phyloP scores from a whole-genome alignment of 345 rosid species.

The Firmiana major region DNA sequence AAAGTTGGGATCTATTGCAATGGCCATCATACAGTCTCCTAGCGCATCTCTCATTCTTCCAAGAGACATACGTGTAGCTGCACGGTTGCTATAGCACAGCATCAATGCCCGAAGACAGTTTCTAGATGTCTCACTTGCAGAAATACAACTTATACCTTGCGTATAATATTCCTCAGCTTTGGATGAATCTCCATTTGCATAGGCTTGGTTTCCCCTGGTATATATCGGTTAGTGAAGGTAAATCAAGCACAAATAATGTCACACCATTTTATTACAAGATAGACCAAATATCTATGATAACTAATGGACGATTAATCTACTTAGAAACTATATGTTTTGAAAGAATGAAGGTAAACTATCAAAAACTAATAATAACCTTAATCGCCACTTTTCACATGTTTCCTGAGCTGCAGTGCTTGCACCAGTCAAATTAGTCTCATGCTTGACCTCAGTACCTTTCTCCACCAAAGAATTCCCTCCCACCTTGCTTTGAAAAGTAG shows the following conservation, averaged over 20 bases:
- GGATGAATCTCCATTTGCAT: slow-evolving; percentile 58
- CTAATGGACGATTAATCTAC: neutral
- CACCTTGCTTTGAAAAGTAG: slow-evolving; percentile 32
- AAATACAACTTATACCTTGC: slow-evolving; percentile 66
- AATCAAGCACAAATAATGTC: neutral
- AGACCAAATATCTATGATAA: neutral
- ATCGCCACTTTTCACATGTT: slow-evolving; percentile 96
- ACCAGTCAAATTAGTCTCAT: slow-evolving; percentile 35
- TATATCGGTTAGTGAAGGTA: slow-evolving; percentile 13
- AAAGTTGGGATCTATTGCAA: slow-evolving; percentile 77
- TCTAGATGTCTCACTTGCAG: slow-evolving; percentile 62
- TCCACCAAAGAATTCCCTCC: slow-evolving; percentile 32
- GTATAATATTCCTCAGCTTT: slow-evolving; percentile 88
- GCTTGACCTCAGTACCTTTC: slow-evolving; percentile 40
- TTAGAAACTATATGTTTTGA: neutral
- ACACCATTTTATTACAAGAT: slow-evolving; percentile 10
- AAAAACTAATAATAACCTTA: slow-evolving; percentile 50
- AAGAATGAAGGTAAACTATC: slow-evolving; percentile 2
- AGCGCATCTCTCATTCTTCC: slow-evolving; percentile 93
- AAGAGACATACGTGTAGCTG: slow-evolving; percentile 81
- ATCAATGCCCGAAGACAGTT: slow-evolving; percentile 81
- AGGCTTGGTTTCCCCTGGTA: slow-evolving; percentile 93
- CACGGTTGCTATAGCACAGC: slow-evolving; percentile 97
- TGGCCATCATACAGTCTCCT: slow-evolving; percentile 74
- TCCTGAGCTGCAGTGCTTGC: slow-evolving; percentile 60